phyloP scores from a whole-genome alignment of 2,329 filamentous ascomycete species.

The Colletotrichum australisinense region DNA sequence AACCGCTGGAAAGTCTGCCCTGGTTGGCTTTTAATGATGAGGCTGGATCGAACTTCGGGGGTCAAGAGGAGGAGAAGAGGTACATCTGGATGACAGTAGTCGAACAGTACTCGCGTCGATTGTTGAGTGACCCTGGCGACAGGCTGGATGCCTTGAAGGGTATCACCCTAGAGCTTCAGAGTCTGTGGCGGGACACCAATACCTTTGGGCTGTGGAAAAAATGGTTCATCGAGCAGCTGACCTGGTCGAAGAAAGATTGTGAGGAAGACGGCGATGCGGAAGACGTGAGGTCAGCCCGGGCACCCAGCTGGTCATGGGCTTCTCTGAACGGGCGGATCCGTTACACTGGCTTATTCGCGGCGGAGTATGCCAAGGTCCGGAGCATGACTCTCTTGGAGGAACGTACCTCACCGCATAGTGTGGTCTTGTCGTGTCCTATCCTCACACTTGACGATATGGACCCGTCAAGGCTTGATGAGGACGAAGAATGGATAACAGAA shows the following conservation, averaged over 20 bases:
- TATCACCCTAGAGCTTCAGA: conserved; percentile 18
- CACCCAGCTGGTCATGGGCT: conserved; percentile 32
- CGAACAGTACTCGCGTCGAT: conserved; percentile 10
- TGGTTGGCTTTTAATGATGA: conserved; percentile 13
- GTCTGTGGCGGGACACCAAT: conserved; percentile 3
- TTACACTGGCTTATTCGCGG: conserved; percentile 1
- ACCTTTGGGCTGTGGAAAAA: conserved; percentile 17
- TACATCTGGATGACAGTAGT: conserved; percentile 24
- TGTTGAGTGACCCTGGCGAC: neutral
- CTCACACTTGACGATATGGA: neutral
- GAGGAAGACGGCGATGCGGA: neutral
- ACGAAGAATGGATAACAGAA: neutral
- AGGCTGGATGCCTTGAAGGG: conserved; percentile 12
- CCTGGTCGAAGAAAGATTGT: conserved; percentile 13
- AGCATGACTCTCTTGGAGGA: neutral
- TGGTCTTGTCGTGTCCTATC: neutral
- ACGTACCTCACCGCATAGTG: neutral
- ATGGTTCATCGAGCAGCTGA: conserved; percentile 26
- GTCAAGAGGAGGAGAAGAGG: neutral
- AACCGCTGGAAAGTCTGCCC: conserved; percentile 12
- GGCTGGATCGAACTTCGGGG: neutral
- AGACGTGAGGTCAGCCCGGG: neutral
- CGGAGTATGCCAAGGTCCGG: neutral
- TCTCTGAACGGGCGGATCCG: conserved; percentile 9
- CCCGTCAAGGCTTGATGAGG: neutral